phyloP scores from a whole-genome alignment of 2,329 filamentous ascomycete genomes.

The Periconia sp. region DNA sequence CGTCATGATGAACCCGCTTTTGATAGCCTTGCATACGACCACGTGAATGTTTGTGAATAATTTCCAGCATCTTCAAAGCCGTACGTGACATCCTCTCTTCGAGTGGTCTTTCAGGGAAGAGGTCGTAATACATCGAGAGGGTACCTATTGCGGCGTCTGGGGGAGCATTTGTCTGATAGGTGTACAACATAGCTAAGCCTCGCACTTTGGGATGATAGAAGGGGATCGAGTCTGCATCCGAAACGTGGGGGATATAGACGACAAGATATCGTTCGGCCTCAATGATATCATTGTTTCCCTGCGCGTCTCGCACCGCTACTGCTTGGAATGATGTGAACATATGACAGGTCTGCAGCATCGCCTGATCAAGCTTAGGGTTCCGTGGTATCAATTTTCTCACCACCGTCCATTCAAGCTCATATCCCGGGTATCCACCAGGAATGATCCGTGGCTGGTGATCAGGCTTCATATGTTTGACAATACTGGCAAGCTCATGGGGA shows the following conservation, averaged over 20 bases:
- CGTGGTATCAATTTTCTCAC: conserved; percentile 81
- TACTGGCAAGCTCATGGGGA: conserved; percentile 45
- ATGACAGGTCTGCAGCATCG: conserved; percentile 82
- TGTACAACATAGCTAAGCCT: conserved; percentile 77
- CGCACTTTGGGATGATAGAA: conserved; percentile 86
- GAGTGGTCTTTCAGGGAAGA: conserved; percentile 49
- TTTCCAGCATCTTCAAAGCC: conserved; percentile 70
- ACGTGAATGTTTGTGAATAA: conserved; percentile 75
- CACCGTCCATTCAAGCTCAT: conserved; percentile 65
- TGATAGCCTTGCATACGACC: conserved; percentile 70
- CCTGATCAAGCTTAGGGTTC: conserved; percentile 76
- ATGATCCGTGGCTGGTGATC: conserved; percentile 44
- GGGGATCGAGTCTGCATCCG: conserved; percentile 68
- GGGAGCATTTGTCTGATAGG: conserved; percentile 57
- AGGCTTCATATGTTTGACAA: conserved; percentile 57
- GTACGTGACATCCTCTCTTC: conserved; percentile 68
- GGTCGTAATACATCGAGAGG: conserved; percentile 59
- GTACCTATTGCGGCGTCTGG: conserved; percentile 32
- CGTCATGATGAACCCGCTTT: conserved; percentile 85
- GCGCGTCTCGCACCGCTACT: conserved; percentile 13
- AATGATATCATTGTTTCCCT: conserved; percentile 33
- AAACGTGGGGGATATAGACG: conserved; percentile 78
- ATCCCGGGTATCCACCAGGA: conserved; percentile 39
- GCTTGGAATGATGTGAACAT: conserved; percentile 59
- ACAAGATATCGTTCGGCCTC: conserved; percentile 62